Evolutionary conservation across 148 eudicot species (phyloP), one percentile per base, ranked within the genome.

Genomic region (Vaccinium macrocarpon): DNA sequence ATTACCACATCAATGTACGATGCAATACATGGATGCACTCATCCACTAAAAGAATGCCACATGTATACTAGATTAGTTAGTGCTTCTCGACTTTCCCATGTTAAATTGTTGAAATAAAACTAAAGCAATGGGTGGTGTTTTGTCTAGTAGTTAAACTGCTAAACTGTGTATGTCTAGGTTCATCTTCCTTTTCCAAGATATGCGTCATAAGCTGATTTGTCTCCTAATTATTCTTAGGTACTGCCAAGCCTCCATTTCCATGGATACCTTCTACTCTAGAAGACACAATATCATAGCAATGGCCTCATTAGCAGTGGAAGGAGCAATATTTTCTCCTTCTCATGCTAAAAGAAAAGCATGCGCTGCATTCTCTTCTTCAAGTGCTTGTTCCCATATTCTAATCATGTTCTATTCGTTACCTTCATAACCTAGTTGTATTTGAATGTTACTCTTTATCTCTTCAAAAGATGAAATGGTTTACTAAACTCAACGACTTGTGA

Each of bases 261-360:
- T 84, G 48, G 95, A 90, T 82, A 95, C 98, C 87, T 96, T 96
- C 89, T 96, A 97, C 82, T 94, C 94, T 84, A 93, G 97, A 15
- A 97, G 86, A 25, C 95, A 93, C 46, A 90, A 86, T 84, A 96
- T 95, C 98, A 96, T 96, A 74, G 99, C 90, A 96, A 95, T 97
- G 48, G 99, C 97, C 87, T 95, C 99, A 87, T 95, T 97, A 6
- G 97, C 95, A 85, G 98, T 93, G 79, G 90, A 88, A 53, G 97
- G 97, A 84, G 99, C 95, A 78, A 98, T 95, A 89, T 81, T 90
- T 85, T 92, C 88, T 97, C 99, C 89, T 96, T 92, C 86, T 94
- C 99, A 78, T 95, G 92, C 84, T 97, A 84, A 91, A 71, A 95
- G 93, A 16, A 95, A 90, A 78, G 88, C 79, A 76, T 93, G 90